Percentiles rank a stretch among this genome's conserved stretches.
Conservation (phyloP, 345 rosid genomes). For the Balakata baccata region DNA sequence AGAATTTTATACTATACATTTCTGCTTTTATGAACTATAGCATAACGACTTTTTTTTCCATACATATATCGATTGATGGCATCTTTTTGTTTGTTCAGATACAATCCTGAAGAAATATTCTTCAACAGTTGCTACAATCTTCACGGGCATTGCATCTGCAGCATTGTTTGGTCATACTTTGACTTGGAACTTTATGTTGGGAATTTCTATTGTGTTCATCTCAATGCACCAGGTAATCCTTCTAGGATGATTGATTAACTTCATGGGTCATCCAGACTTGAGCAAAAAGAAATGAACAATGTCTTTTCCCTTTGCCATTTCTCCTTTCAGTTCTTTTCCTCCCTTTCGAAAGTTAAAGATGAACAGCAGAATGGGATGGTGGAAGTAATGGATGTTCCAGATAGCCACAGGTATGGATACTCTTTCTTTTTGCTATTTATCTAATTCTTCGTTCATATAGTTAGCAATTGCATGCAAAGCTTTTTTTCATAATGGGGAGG, state of each 20-base stretch:
- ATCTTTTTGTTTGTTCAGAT: slow-evolving; percentile 52
- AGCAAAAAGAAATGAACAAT: background rate
- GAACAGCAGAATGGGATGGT: slow-evolving; percentile 61
- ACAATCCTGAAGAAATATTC: slow-evolving; percentile 98
- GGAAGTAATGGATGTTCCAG: slow-evolving; percentile 51
- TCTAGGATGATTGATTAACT: background rate
- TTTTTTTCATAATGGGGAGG: background rate
- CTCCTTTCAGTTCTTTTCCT: slow-evolving; percentile 68
- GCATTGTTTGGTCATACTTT: slow-evolving; percentile 82
- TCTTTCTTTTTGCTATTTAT: background rate
- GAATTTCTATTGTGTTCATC: slow-evolving; percentile 91
- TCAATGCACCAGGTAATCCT: slow-evolving; percentile 93
- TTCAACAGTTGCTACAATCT: slow-evolving; percentile 97
- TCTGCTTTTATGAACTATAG: slow-evolving; percentile 7
- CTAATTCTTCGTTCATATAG: background rate
- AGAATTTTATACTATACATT: background rate
- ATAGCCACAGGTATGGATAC: slow-evolving; percentile 46
- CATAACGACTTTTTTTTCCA: background rate
- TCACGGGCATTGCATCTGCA: slow-evolving; percentile 95
- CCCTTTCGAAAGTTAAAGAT: slow-evolving; percentile 80
- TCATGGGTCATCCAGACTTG: background rate
- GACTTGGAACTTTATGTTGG: slow-evolving; percentile 84
- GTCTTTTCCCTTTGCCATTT: background rate
- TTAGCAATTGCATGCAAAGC: background rate
- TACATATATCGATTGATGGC: slow-evolving; percentile 5